A percentile compares a stretch with the other conserved stretches of the same genome.
phyloP scores from a whole-genome alignment of 2,329 filamentous ascomycete species.

The Cercospora zeina region DNA sequence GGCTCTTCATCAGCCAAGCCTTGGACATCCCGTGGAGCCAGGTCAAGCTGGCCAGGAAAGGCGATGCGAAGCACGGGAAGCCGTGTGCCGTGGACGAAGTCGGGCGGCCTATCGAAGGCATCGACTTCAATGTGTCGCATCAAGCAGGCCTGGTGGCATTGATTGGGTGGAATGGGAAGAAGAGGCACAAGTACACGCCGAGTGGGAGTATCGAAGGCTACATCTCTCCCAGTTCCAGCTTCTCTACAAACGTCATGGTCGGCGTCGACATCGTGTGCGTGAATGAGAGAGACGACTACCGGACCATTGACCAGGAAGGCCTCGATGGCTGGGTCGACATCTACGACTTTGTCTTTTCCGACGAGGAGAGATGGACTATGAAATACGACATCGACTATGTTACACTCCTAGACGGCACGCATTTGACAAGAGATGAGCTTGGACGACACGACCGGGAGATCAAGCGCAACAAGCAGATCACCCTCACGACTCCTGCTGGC shows the following conservation, averaged over 20 bases:
- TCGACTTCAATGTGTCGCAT: conserved; percentile 77
- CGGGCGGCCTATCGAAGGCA: conserved; percentile 40
- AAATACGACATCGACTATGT: conserved; percentile 54
- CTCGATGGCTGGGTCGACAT: conserved; percentile 70
- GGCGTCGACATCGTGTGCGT: conserved; percentile 78
- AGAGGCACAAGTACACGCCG: conserved; percentile 32
- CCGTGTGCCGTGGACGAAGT: conserved; percentile 51
- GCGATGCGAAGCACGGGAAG: conserved; percentile 53
- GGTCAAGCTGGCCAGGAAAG: conserved; percentile 59
- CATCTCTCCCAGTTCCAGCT: conserved; percentile 29
- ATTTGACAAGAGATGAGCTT: conserved; percentile 44
- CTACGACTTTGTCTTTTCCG: conserved; percentile 68
- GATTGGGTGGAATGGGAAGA: conserved; percentile 52
- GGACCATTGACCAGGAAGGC: conserved; percentile 59
- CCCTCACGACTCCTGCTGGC: conserved; percentile 41
- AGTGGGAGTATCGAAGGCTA: conserved; percentile 35
- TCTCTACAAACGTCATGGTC: conserved; percentile 51
- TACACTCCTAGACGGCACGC: conserved; percentile 48
- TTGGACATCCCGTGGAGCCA: conserved; percentile 61
- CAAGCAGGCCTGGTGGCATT: conserved; percentile 74
- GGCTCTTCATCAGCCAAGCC: conserved; percentile 63
- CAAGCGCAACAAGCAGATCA: conserved; percentile 43
- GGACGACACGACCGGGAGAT: conserved; percentile 49
- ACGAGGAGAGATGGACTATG: conserved; percentile 62
- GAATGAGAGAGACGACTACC: conserved; percentile 65